phyloP scores from a whole-genome alignment of 108 stramenopile genomes.

The Nitzschia sp. region DNA sequence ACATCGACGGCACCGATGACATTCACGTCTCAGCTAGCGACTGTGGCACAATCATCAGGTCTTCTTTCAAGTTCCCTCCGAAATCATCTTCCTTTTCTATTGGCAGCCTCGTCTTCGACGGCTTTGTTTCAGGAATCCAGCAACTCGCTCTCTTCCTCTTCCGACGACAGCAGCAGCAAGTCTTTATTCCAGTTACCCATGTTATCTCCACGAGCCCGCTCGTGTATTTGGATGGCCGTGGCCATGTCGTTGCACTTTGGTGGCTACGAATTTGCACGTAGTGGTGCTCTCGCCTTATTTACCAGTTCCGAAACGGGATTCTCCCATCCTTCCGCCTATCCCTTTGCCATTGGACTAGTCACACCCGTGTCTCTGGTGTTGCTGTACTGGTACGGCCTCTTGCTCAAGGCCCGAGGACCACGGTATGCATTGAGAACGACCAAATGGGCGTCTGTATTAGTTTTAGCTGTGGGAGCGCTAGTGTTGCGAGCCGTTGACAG shows the following conservation, averaged over 20 bases:
- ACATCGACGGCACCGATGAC: not conserved
- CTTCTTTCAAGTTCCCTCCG: not conserved
- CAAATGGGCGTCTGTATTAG: conserved; percentile 45
- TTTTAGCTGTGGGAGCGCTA: conserved; percentile 30
- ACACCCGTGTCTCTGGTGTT: conserved; percentile 67
- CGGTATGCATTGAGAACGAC: conserved; percentile 58
- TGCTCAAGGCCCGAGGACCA: conserved; percentile 65
- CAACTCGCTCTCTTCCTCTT: not conserved
- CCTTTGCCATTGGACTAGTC: conserved; percentile 78
- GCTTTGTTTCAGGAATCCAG: not conserved
- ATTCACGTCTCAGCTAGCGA: not conserved
- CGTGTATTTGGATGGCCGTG: conserved; percentile 52
- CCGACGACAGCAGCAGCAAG: not conserved
- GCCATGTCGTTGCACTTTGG: conserved; percentile 81
- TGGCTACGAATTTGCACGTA: conserved; percentile 82
- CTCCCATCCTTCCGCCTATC: conserved; percentile 65
- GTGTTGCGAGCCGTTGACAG: conserved; percentile 5
- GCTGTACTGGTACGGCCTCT: conserved; percentile 64
- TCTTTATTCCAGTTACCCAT: not conserved
- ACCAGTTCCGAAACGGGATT: conserved; percentile 78
- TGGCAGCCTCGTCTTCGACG: not conserved
- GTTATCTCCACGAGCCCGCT: conserved; percentile 26
- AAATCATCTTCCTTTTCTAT: not conserved
- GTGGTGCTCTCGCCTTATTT: conserved; percentile 71
- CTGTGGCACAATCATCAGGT: not conserved